Percentiles rank a stretch among this genome's conserved stretches.
phyloP scores from a whole-genome alignment of 129 eudicot genomes.

The Flaveria sonorensis region DNA sequence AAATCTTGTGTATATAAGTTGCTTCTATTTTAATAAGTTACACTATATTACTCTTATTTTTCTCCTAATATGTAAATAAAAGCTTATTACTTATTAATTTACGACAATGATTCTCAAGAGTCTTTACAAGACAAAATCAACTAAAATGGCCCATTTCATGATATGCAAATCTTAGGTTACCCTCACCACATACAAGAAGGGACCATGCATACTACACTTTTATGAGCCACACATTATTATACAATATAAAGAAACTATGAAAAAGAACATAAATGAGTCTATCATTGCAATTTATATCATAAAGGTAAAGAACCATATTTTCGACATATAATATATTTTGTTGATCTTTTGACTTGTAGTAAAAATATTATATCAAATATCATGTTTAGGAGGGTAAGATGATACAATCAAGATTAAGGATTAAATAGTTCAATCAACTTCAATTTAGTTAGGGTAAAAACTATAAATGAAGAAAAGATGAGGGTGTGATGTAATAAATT shows the following conservation, averaged over 20 bases:
- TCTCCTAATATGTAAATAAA: background rate
- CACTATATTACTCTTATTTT: background rate
- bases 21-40: conserved; percentile 3
- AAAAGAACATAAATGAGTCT: background rate
- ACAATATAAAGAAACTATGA: background rate
- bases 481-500: no score
- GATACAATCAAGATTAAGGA: no score
- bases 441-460: no score
- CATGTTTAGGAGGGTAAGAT: no score
- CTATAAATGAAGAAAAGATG: no score
- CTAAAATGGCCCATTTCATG: conserved; percentile 12
- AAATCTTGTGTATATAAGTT: background rate
- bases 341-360: no score
- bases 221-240: background rate
- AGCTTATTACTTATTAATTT: background rate
- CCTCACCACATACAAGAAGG: conserved; percentile 11
- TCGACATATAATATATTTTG: no score
- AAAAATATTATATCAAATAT: no score
- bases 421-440: no score
- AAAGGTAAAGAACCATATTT: no score
- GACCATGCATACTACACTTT: background rate
- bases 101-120: background rate
- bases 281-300: background rate
- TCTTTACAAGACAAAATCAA: conserved; percentile 10
- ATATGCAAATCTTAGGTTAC: conserved; percentile 13